Evolutionary conservation across 495 filamentous ascomycete species (phyloP), one percentile per base, ranked within the genome.

Genomic region (Penicillium pulvis): DNA sequence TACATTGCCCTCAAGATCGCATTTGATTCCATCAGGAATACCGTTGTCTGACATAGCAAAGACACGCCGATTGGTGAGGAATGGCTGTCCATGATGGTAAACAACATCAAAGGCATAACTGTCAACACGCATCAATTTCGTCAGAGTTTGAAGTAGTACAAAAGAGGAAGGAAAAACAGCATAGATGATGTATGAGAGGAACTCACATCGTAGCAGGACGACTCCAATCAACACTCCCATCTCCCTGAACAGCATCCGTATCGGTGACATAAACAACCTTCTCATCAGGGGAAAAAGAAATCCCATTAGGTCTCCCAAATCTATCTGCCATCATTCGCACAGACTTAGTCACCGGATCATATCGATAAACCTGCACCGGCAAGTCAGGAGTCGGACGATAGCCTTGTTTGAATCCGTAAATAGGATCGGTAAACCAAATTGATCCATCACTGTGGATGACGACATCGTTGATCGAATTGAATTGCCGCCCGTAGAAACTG

Each of bases 361-460:
- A 84, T 1, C 82, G 75, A 58, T 84, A 84, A 86, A 87, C 83
- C 57, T 86, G 84, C 33, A 69, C 77, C 12, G 76, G 83, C 3
- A 88, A 58, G 0, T 73, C 72, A 0, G 83, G 83, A 0, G 54
- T 52, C 1, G 78, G 81, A 14, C 84, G 74, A 69, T 83, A 86
- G 6, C 83, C 78, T 58, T 87, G 81, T 35, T 83, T 74, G 51
- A 74, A 75, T 9, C 84, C 85, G 57, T 87, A 88, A n/a, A 73
- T 75, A 1, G 84, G 83, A 64, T 88, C 85, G 1, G 84, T 88
- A 57, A 87, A 87, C 74, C 85, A 88, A 31, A 88, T 71, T 16
- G 80, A 75, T 6, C 80, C 78, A 61, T 83, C 85, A 2, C 75
- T 75, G 46, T 71, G 67, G 51, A 87, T 73, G 6, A 77, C 73